phyloP scores from a whole-genome alignment of 352 stramenopile species.

The Pythium volutum region DNA sequence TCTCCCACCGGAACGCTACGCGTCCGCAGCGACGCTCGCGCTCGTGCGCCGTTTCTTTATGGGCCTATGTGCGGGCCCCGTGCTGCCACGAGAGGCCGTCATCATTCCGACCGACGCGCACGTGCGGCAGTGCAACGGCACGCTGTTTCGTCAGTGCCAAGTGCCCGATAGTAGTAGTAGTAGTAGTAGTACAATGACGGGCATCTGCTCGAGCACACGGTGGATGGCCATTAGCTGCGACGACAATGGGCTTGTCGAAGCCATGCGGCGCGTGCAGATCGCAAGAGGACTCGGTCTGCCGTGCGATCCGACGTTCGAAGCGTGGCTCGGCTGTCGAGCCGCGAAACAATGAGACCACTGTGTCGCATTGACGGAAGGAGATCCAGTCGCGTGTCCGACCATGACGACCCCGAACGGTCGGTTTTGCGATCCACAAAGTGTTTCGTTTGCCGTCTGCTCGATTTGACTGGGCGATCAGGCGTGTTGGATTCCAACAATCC shows the following conservation, averaged over 20 bases:
- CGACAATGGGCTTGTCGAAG: not conserved
- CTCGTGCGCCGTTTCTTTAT: not conserved
- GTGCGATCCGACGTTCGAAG: not conserved
- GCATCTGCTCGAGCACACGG: not conserved
- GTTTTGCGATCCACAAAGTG: no score
- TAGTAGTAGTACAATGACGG: no score
- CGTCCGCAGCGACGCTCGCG: not conserved
- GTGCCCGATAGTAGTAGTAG: not conserved
- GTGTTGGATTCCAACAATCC: no score
- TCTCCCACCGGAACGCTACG: not conserved
- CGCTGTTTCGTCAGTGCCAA: not conserved
- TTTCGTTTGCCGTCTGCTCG: no score
- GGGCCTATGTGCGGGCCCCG: not conserved
- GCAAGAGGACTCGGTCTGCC: not conserved
- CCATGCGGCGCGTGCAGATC: not conserved
- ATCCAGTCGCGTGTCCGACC: no score
- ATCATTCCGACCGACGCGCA: not conserved
- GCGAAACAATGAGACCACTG: no score
- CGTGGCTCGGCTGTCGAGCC: not conserved
- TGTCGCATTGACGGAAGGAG: no score
- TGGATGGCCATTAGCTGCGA: slow-evolving; percentile 1
- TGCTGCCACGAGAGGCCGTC: not conserved
- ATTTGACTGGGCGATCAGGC: no score
- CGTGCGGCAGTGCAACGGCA: not conserved
- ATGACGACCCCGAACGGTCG: no score